A percentile compares a stretch with the other conserved stretches of the same genome.
Conservation (phyloP, 345 rosid genomes). For the Populus simonii region DNA sequence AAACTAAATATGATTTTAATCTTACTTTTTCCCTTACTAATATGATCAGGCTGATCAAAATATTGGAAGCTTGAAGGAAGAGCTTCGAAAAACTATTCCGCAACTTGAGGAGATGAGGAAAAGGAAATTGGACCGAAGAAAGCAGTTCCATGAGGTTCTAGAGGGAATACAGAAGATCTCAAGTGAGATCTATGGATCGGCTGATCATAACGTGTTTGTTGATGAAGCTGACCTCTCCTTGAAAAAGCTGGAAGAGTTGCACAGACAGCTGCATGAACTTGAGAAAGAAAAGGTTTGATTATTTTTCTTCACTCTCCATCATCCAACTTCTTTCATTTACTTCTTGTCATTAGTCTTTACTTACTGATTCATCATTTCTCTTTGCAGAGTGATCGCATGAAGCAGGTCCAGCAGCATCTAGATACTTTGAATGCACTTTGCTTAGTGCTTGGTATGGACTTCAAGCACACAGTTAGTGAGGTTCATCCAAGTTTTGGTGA, state of each 20-base stretch:
- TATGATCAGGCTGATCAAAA: constrained; percentile 62
- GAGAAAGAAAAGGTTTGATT: constrained; percentile 57
- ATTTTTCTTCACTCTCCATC: neutral
- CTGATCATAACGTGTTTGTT: constrained; percentile 29
- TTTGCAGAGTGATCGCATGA: constrained; percentile 45
- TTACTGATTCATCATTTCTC: neutral
- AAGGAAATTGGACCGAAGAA: constrained; percentile 70
- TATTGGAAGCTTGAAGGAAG: constrained; percentile 78
- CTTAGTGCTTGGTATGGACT: constrained; percentile 61
- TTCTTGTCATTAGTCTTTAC: neutral
- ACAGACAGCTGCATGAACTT: constrained; percentile 36
- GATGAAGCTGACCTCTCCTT: constrained; percentile 64
- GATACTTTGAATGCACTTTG: constrained; percentile 45
- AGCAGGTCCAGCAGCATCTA: constrained; percentile 41
- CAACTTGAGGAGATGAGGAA: constrained; percentile 87
- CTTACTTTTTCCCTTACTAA: neutral
- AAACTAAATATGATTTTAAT: neutral
- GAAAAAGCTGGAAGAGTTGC: constrained; percentile 51
- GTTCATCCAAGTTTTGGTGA: constrained; percentile 47
- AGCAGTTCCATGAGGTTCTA: constrained; percentile 64
- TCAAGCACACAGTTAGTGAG: constrained; percentile 32
- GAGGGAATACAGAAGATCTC: constrained; percentile 52
- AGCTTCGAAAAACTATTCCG: constrained; percentile 66
- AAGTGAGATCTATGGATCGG: constrained; percentile 55
- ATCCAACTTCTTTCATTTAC: neutral